A percentile compares a stretch with the other conserved stretches of the same genome.
These are phyloP conservation scores for Nicotiana otophora DNA, from an alignment of 257 asterid genomes.

Conservation along the genomic window DNA sequence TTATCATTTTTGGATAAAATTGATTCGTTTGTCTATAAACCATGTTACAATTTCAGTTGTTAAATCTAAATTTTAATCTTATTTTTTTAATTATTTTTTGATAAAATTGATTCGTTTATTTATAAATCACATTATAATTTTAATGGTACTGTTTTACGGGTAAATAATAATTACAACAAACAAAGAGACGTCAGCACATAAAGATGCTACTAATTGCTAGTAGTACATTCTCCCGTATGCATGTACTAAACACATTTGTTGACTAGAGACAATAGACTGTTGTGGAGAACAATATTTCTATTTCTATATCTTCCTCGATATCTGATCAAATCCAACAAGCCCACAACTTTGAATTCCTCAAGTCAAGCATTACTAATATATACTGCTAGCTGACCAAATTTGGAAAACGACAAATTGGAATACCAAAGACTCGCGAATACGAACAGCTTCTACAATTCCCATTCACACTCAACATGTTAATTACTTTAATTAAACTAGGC, in stretches of 20 bases:
- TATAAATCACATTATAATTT: no score
- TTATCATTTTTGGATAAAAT: no score
- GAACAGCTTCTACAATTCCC: slow-evolving; percentile 17
- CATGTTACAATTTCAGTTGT: no score
- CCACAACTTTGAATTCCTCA: slow-evolving; percentile 25
- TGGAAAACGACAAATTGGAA: slow-evolving; percentile 21
- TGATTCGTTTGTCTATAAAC: no score
- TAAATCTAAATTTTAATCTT: no score
- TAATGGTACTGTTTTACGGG: neutral
- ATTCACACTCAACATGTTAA: slow-evolving; percentile 32
- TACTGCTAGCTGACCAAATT: neutral
- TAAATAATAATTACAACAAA: neutral
- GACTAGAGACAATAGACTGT: neutral
- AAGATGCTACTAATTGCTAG: neutral
- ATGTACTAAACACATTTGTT: neutral
- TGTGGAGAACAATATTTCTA: neutral
- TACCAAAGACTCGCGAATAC: neutral
- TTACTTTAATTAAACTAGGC: slow-evolving; percentile 8
- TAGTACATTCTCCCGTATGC: neutral
- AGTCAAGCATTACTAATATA: neutral
- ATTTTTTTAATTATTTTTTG: no score
- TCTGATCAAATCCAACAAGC: slow-evolving; percentile 28
- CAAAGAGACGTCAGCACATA: neutral
- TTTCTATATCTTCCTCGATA: slow-evolving; percentile 33
- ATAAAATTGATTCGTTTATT: no score